Base-by-base conservation (phyloP, 2,329 filamentous ascomycete species). In the Trichoderma koningiopsis region DNA sequence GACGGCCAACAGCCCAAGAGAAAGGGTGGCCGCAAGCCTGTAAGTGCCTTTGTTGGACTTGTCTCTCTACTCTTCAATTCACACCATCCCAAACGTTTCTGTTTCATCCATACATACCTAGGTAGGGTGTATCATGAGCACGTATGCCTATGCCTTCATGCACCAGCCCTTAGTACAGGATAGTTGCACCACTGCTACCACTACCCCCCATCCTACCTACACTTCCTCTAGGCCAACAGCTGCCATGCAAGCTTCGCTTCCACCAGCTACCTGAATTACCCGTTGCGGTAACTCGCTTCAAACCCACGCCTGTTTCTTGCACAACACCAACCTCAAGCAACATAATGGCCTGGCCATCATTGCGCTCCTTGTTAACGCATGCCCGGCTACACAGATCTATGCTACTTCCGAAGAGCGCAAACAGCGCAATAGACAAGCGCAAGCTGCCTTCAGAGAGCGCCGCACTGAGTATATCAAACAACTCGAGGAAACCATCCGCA, bases 401-500 rank as follows among this genome's bases (percentile, higher is more conserved):
- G 96, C 96, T 67, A 99, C 96, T 43, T 98, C 96, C 13, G 96
- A 99, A 81, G 96, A 99, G 82, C 91, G 96, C 77, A 98, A 99
- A 84, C 96, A 98, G 83, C 89, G 96, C 73, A 99, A 99, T 79
- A 87, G 96, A 75, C 96, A 98, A 83, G 96, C 96, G 59, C 96
- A 99, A 82, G 96, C 96, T 68, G 96, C 96, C 69, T 99, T 99
- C 77, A 91, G 96, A 75, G 96, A 99, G 83, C 91, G 96, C 73
- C 91, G 96, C 70, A 98, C 95, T 68, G 96, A 99, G 84, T 99
- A 99, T 81, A 99, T 99, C 84, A 98, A 98, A 84, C 96, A 99
- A 81, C 88, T 99, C 31, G 96, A 99, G 83, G 93, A 95, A 75
- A 97, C 94, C 68, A 98, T 99, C 81, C 95, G 96, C 77, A 92